Base-by-base conservation (phyloP, 2,329 filamentous ascomycete species). In the Rugonectria rugulosa region DNA sequence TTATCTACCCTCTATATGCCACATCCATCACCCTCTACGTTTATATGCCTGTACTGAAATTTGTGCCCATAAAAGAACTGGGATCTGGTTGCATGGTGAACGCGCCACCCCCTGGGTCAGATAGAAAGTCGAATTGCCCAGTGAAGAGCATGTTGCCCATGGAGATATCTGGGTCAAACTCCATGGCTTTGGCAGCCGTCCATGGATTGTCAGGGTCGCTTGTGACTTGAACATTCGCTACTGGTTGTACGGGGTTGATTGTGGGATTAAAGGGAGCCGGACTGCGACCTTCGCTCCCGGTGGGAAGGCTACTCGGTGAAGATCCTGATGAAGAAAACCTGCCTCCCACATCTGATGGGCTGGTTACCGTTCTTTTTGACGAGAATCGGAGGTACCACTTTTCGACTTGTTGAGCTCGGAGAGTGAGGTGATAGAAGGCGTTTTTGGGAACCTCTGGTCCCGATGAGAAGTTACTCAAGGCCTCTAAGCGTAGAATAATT, bases 401-500 rank as follows among this genome's bases (percentile, higher is more conserved):
- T 19, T 69, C 66, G 8, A 68, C 59, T 2, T 53, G 61, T 2
- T 54, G 49, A 1, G 63, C 63, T 21, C 66, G 54, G 19, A 53
- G 32, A 0, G 55, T 53, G 11, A 72, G 65, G 14, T 64, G 60
- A 19, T 59, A 61, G 40, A 72, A 72, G 1, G 64, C 57, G 27
- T 68, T 61, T 9, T 54, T 49, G 14, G 66, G 66, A 3, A 53
- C 59, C 0, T 65, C 60, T 0, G 45, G 10, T 11, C 51, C 44
- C 0, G 20, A 17, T 0, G 63, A 53, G 7, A 41, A 38, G 5
- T 59, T 56, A 2, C 63, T 54, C 4, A 68, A 57, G 1, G 66
- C 56, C 34, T 72, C 65, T 24, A 72, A 61, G 2, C 70, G 54
- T 2, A 72, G 29, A 0, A 68, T 60, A 4, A 70, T 64, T 29